A percentile compares a stretch with the other conserved stretches of the same genome.
Conservation (phyloP, 768 basidiomycete genomes). For the Dentipellis fragilis region DNA sequence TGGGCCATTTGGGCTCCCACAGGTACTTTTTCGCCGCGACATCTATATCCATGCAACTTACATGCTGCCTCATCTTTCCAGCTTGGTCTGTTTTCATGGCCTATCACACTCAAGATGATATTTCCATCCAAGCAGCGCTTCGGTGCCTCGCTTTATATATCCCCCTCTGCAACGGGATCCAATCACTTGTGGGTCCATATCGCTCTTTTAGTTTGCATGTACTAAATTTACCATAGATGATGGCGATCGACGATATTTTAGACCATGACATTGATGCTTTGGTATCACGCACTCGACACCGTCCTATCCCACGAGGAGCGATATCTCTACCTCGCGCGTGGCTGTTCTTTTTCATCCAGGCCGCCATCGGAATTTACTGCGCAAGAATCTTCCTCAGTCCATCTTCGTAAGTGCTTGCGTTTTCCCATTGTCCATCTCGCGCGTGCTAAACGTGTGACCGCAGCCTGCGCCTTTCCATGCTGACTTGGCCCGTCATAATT, state of each 20-base stretch:
- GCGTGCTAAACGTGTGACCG: neutral
- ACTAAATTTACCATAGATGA: neutral
- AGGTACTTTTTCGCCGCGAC: neutral
- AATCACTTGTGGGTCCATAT: neutral
- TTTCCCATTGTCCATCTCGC: neutral
- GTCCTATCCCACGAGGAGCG: neutral
- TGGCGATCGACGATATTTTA: neutral
- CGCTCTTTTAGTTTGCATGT: no score
- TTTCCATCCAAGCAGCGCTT: neutral
- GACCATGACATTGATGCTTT: neutral
- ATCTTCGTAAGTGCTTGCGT: neutral
- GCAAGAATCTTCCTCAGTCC: neutral
- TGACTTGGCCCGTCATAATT: neutral
- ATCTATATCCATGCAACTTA: neutral
- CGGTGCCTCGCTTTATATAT: neutral
- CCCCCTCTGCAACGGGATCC: neutral
- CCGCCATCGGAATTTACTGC: neutral
- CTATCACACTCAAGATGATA: neutral
- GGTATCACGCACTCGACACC: neutral
- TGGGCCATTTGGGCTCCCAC: neutral
- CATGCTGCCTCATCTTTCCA: neutral
- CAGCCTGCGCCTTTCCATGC: neutral
- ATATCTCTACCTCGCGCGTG: neutral
- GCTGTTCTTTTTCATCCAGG: neutral
- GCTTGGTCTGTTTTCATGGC: neutral